phyloP scores from a whole-genome alignment of 1,284 basidiomycete genomes.

The Leccinum angustisporum region DNA sequence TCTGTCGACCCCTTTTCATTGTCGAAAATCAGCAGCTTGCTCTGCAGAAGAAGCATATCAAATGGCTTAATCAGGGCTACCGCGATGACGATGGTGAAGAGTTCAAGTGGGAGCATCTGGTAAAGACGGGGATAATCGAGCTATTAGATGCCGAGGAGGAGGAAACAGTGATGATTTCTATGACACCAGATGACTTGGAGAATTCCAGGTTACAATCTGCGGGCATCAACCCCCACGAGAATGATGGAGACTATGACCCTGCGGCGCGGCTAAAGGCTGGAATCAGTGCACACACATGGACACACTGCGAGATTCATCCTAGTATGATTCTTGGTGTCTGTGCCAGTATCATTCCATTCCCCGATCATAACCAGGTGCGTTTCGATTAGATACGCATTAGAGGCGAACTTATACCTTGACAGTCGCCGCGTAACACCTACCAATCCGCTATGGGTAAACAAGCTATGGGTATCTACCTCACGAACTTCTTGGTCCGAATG shows the following conservation, averaged over 20 bases:
- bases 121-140: slow-evolving; percentile 91
- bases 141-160: slow-evolving; percentile 98
- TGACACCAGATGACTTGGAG: slow-evolving; percentile 96
- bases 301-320: slow-evolving; percentile 99
- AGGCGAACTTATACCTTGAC: slow-evolving; percentile 17
- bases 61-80: slow-evolving; percentile 61
- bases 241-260: slow-evolving; percentile 79
- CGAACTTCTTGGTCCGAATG: slow-evolving; percentile 97
- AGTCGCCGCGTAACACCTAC: slow-evolving; percentile 99
- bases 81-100: slow-evolving; percentile 54
- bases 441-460: slow-evolving; percentile 99
- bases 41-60: slow-evolving; percentile 84
- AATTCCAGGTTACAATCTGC: slow-evolving; percentile 71
- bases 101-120: slow-evolving; percentile 84
- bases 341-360: slow-evolving; percentile 99
- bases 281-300: slow-evolving; percentile 88
- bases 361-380: slow-evolving; percentile 95
- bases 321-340: slow-evolving; percentile 99
- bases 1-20: slow-evolving; percentile 95
- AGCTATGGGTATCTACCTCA: slow-evolving; percentile 98
- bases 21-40: slow-evolving; percentile 89
- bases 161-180: slow-evolving; percentile 99
- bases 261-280: slow-evolving; percentile 84
- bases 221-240: slow-evolving; percentile 57
- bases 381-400: slow-evolving; percentile 1